Percentiles rank a stretch among this genome's conserved stretches.
Conservation (phyloP, 495 filamentous ascomycete genomes). For the Apiosordaria backusii region DNA sequence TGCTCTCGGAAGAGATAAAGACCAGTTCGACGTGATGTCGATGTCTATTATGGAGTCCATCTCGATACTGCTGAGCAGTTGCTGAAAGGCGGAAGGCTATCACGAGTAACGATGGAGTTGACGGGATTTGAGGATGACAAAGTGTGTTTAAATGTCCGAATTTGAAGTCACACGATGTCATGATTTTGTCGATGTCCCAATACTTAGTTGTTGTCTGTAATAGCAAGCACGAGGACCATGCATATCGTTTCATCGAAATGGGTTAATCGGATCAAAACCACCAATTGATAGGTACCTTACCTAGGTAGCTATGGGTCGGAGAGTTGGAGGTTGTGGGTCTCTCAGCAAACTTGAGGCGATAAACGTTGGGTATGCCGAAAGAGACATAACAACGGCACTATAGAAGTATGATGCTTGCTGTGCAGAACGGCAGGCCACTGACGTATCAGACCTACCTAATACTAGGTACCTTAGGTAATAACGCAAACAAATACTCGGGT, state of each 20-base stretch:
- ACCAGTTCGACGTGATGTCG: no score
- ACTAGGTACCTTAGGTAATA: no score
- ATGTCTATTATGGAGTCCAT: no score
- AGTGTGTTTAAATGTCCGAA: no score
- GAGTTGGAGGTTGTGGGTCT: neutral
- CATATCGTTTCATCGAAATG: neutral
- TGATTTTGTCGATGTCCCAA: neutral
- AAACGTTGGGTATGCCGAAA: neutral
- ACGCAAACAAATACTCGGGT: neutral
- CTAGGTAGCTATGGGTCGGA: neutral
- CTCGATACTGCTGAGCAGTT: no score
- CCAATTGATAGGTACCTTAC: no score
- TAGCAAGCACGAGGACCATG: neutral
- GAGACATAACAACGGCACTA: neutral
- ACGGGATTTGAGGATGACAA: no score
- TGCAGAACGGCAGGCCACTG: neutral
- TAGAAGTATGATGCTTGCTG: neutral
- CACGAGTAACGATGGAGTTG: no score
- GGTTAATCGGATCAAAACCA: neutral
- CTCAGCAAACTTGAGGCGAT: neutral
- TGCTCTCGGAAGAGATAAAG: slow-evolving; percentile 44
- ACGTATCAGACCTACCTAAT: neutral
- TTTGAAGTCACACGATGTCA: no score
- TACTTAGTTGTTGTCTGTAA: neutral
- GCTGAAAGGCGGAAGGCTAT: no score